Evolutionary conservation across 2,329 filamentous ascomycete genomes (phyloP), one percentile per base, ranked within the genome.

Genomic region (Decorospora gaudefroyi): DNA sequence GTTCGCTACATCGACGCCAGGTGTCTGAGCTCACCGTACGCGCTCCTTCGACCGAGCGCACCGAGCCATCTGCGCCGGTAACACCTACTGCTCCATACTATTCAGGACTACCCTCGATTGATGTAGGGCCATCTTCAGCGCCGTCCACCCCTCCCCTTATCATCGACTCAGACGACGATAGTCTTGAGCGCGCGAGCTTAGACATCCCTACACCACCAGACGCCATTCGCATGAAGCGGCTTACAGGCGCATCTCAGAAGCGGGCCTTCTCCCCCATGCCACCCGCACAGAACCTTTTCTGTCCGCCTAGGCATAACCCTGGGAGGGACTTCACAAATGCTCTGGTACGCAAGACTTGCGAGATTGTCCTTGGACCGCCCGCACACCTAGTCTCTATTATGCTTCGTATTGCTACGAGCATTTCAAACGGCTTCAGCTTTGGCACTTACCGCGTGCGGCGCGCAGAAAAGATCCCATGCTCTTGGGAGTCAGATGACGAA

Each of bases 361-460:
- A 88, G 37, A 78, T 93, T 19, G 78, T 95, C 3, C 74, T 96
- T 10, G 84, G 87, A 0, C 90, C 90, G n/a, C 90, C 91, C 0
- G 81, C 85, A 22, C 83, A 91, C 58, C 78, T 95, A 2, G 80
- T 95, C 23, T 78, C 82, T 17, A 75, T 95, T 27, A 90, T 96
- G 78, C 78, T 96, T 4, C 83, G 84, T 42, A 88, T 96, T 43
- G 88, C 90, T 1, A 85, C 87, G 0, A 84, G 82, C 50, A 89
- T 96, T 50, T 80, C 84, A 1, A 71, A 71, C 31, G 76, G 76
- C 3, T 65, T 67, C 32, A 59, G 62, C 22, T 67, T 67, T 43
- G 60, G 59, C 30, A 66, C 66, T 3, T 71, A 68, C 42, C 62
- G 62, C 9, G 49, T 70, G 10, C 56, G 60, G 10, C 55, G 56